A percentile compares a stretch with the other conserved stretches of the same genome.
These are phyloP conservation scores for Sphaerulina vaccinii DNA, from an alignment of 2,329 filamentous ascomycete species.

Conservation along the genomic window DNA sequence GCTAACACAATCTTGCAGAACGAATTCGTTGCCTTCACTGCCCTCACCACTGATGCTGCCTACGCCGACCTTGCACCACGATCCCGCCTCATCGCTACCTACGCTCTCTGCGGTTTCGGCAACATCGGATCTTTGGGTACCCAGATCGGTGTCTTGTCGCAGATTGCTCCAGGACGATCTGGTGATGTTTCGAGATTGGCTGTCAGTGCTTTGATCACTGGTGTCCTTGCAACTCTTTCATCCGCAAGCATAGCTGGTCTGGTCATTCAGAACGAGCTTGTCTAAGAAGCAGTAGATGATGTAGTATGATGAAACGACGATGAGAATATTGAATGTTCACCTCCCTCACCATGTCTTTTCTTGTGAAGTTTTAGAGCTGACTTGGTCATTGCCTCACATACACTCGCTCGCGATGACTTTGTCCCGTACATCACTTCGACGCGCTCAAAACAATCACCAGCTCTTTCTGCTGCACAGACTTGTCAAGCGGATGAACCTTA, in stretches of 20 bases:
- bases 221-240: constrained; percentile 75
- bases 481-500: constrained; percentile 5
- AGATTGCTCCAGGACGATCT: constrained; percentile 71
- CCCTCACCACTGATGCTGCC: constrained; percentile 51
- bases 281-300: too few species aligned
- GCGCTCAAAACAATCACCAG: background rate
- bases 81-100: constrained; percentile 78
- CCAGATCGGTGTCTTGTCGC: constrained; percentile 82
- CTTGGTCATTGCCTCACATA: too few species aligned
- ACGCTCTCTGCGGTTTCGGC: constrained; percentile 72
- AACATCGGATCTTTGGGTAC: constrained; percentile 87
- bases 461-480: background rate
- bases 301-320: too few species aligned
- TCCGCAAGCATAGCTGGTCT: constrained; percentile 76
- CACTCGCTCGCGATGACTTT: too few species aligned
- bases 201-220: constrained; percentile 72
- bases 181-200: constrained; percentile 76
- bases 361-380: too few species aligned
- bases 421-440: background rate
- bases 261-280: constrained; percentile 58
- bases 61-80: constrained; percentile 65
- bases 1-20: constrained; percentile 50
- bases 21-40: constrained; percentile 72
- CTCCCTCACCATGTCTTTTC: too few species aligned
- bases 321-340: too few species aligned